Evolutionary conservation across 495 filamentous ascomycete species (phyloP).

Genomic region (Friedmanniomyces simplex): DNA sequence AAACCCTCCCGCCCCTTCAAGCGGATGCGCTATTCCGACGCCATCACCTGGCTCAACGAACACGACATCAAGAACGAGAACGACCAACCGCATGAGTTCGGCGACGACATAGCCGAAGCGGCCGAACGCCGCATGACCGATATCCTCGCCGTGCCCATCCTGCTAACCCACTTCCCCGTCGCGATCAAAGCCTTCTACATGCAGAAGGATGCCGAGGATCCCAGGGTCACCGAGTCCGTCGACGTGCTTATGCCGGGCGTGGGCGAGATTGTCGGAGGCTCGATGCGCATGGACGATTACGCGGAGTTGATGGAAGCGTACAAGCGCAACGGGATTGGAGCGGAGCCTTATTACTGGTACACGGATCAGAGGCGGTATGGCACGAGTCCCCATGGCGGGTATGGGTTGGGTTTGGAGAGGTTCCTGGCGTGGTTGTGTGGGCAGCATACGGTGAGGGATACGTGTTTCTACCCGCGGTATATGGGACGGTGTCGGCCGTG

Average conservation of each 20-base stretch:
- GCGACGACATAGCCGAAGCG: constrained; percentile 97
- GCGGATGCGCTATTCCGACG: constrained; percentile 91
- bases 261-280: constrained; percentile 93
- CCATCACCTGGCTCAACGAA: constrained; percentile 83
- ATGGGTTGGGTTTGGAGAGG: constrained; percentile 88
- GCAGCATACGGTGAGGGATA: constrained; percentile 82
- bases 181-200: constrained; percentile 99
- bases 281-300: constrained; percentile 90
- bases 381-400: constrained; percentile 87
- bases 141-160: constrained; percentile 86
- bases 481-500: constrained; percentile 88
- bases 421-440: constrained; percentile 95
- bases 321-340: constrained; percentile 73
- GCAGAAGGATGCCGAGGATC: constrained; percentile 77
- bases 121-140: constrained; percentile 97
- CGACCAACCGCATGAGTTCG: constrained; percentile 76
- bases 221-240: constrained; percentile 88
- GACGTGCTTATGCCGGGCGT: constrained; percentile 95
- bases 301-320: constrained; percentile 89
- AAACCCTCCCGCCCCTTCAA: constrained; percentile 76
- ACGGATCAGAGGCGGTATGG: constrained; percentile 98
- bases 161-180: constrained; percentile 92
- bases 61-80: constrained; percentile 91
- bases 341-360: constrained; percentile 95
- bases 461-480: constrained; percentile 85